Percentiles rank a stretch among this genome's conserved stretches.
phyloP scores from a whole-genome alignment of 2,329 filamentous ascomycete genomes.

The Ascochyta koolunga region DNA sequence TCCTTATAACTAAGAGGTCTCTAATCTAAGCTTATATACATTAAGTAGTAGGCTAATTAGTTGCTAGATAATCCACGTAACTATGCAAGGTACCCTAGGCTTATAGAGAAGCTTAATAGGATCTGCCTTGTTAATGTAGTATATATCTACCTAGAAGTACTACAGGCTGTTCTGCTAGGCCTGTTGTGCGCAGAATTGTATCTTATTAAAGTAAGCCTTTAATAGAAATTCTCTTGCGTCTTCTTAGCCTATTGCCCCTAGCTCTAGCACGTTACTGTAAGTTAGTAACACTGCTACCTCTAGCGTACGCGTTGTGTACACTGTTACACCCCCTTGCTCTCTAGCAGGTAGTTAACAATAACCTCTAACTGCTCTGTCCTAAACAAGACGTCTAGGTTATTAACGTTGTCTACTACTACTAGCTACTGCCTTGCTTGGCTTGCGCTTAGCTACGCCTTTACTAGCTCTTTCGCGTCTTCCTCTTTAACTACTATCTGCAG shows the following conservation, averaged over 20 bases:
- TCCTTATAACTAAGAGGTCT: background rate
- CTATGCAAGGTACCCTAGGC: background rate
- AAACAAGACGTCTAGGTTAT: conserved; percentile 12
- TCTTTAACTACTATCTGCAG: conserved; percentile 10
- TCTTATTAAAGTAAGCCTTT: too few species aligned
- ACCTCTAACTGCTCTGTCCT: conserved; percentile 17
- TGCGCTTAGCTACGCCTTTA: conserved; percentile 27
- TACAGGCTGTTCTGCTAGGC: too few species aligned
- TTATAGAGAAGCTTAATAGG: background rate
- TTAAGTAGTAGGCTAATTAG: background rate
- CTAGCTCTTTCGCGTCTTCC: conserved; percentile 25
- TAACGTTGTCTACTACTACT: too few species aligned
- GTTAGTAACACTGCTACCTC: conserved; percentile 15
- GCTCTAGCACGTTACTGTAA: conserved; percentile 19
- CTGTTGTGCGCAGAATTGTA: too few species aligned
- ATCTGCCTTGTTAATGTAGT: too few species aligned
- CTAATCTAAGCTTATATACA: background rate
- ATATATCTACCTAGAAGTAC: too few species aligned
- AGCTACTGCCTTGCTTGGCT: conserved; percentile 8
- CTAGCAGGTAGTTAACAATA: too few species aligned
- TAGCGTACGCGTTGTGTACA: conserved; percentile 17
- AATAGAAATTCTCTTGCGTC: conserved; percentile 13
- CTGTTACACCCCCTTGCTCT: background rate
- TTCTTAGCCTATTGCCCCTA: conserved; percentile 9
- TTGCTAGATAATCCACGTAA: background rate